Conservation (phyloP, 805 yeast species). For the Candida piceae region DNA sequence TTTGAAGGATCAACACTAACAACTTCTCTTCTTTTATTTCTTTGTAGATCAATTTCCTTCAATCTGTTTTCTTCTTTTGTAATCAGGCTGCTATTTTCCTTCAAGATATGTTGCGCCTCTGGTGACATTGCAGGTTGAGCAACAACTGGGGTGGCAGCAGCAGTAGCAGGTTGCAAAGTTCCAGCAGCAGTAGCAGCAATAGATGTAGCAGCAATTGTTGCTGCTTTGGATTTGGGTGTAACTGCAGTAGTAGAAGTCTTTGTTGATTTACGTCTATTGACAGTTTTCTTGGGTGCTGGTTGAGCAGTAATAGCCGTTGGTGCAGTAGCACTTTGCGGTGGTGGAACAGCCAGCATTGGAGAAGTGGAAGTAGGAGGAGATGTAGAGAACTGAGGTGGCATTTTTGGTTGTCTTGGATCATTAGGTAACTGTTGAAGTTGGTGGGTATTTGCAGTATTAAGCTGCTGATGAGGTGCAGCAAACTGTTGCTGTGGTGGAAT, state of each 20-base stretch:
- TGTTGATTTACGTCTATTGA: slow-evolving; percentile 21
- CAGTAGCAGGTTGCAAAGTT: background rate
- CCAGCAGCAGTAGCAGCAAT: slow-evolving; percentile 7
- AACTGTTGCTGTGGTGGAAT: slow-evolving; percentile 12
- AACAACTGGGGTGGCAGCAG: background rate
- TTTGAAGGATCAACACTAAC: slow-evolving; percentile 41
- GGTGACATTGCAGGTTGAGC: slow-evolving; percentile 17
- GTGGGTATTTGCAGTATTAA: too few relatives aligned
- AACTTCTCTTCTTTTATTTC: slow-evolving; percentile 42
- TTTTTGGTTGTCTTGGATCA: slow-evolving; percentile 17
- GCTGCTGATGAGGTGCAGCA: too few relatives aligned
- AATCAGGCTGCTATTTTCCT: slow-evolving; percentile 27
- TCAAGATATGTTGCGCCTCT: slow-evolving; percentile 26
- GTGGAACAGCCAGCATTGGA: slow-evolving; percentile 10
- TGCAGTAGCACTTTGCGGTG: slow-evolving; percentile 6
- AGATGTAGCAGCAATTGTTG: slow-evolving; percentile 8
- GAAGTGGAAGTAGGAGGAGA: slow-evolving; percentile 8
- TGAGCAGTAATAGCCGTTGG: slow-evolving; percentile 6
- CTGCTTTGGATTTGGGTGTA: slow-evolving; percentile 13
- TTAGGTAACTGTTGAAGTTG: slow-evolving; percentile 21
- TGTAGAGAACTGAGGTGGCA: slow-evolving; percentile 13
- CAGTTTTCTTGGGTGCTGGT: slow-evolving; percentile 16
- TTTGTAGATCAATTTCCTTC: slow-evolving; percentile 33
- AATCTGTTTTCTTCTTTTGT: slow-evolving; percentile 25
- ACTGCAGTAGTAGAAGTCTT: slow-evolving; percentile 9